These are phyloP conservation scores for Vitis cinerea DNA, from an alignment of 164 flowering plant genomes.

Conservation along the genomic window DNA sequence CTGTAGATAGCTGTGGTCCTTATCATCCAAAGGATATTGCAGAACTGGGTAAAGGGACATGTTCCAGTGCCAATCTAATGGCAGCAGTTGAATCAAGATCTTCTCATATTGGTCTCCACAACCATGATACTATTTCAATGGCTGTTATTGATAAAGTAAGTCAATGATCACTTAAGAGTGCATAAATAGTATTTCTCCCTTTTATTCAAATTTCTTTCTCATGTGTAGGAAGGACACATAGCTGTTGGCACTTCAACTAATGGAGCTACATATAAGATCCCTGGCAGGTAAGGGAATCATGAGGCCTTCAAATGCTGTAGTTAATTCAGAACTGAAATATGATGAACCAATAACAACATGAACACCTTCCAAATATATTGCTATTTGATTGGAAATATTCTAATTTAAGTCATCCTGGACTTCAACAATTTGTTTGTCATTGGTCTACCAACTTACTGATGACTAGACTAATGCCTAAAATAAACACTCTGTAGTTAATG, in stretches of 20 bases:
- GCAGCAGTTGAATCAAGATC: slow-evolving; percentile 26
- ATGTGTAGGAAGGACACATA: slow-evolving; percentile 65
- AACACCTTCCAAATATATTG: no score
- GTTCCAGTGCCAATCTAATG: slow-evolving; percentile 26
- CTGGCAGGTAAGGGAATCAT: no score
- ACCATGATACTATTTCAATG: slow-evolving; percentile 95
- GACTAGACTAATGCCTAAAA: no score
- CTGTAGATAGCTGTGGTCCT: slow-evolving; percentile 75
- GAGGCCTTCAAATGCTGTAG: no score
- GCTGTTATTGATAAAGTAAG: slow-evolving; percentile 86
- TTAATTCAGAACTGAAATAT: no score
- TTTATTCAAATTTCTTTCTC: neutral
- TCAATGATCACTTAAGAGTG: neutral
- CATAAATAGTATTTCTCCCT: neutral
- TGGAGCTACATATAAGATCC: slow-evolving; percentile 79
- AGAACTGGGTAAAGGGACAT: slow-evolving; percentile 20
- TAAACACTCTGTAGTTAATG: no score
- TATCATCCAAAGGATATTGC: slow-evolving; percentile 40
- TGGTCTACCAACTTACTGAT: no score
- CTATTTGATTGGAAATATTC: no score
- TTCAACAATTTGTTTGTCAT: no score
- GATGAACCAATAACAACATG: no score
- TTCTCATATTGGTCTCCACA: slow-evolving; percentile 44
- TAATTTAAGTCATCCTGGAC: no score
- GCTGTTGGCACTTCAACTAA: slow-evolving; percentile 98